Evolutionary conservation across 148 eudicot species (phyloP), one percentile per base, ranked within the genome.

Genomic region (Chenopodium suecicum): DNA sequence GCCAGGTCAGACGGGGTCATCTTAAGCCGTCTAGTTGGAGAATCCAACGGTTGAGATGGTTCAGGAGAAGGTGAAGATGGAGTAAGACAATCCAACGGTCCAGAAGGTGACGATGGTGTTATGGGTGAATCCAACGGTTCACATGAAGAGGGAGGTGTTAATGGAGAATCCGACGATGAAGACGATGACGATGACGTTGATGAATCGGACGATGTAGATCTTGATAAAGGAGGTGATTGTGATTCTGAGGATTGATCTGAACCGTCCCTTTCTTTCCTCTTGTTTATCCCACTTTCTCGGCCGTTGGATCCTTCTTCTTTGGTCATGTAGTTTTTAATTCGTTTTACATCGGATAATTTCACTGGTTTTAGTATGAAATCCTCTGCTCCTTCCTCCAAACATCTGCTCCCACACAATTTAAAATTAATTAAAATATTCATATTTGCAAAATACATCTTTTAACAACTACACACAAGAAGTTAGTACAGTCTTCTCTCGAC

Each of bases 371-470:
- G 87, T 47, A 94, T 87, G 74, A 90, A 94, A 78, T 94, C 98
- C 79, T 94, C 96, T 6, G 98, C 98, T 14, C 98, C 98, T 89
- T 94, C 98, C 82, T 92, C 98, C 83, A 94, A 89, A 86, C 98
- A 94, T 70, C 98, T 94, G 81, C 32, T 50, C 54, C 12, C 12
- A 50, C 12, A 5, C 44, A 41, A 41, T 41, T 41, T 4, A 41
- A 41, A 6, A 41, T 41, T 6, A 5, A 41, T 41, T 41, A 41
- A 41, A 5, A 41, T 5, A 34, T 41, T 41, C 32, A 31, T 31
- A 31, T 31, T 41, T 41, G 44, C 44, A 41, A 41, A 5, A 41
- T 41, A 7, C 44, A 1, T 41, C 44, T 41, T 6, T 6, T 41
- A 41, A 41, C 5, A 37, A 0, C 0, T 37, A 5, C 44, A 5